Evolutionary conservation across 2,329 filamentous ascomycete species (phyloP), one percentile per base, ranked within the genome.

Genomic region (Colletotrichum lindemuthianum): DNA sequence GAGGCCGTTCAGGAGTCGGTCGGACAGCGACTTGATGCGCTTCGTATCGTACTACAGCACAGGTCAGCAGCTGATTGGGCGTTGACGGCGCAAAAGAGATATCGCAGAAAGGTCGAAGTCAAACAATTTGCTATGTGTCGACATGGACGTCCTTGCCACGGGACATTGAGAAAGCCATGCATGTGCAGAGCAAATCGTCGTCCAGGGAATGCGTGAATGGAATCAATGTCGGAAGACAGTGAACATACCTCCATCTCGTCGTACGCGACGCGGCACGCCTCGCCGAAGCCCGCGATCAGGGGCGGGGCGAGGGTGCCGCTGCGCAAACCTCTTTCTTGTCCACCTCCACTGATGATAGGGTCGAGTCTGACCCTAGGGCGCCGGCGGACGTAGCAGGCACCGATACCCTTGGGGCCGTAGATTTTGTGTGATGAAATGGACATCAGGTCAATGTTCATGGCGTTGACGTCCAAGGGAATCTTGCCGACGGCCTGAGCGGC

Each of bases 351-450:
- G 80, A 99, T 99, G 75, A 99, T 90, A 54, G 96, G 96, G 65
- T 99, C 96, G 63, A 99, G 82, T 78, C 96, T 92, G 70, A 99
- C 96, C 76, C 95, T 90, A 2, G 96, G 96, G 63, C 96, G 87
- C 81, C 96, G 88, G 73, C 96, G 91, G 52, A 99, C 92, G 74
- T 95, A 99, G 81, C 96, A 99, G 63, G 96, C 96, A 64, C 96
- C 96, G 61, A 99, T 92, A 39, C 96, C 96, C 84, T 97, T 99
- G 58, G 96, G 96, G 33, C 96, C 96, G 75, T 99, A 99, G 59
- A 99, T 97, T 81, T 99, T 99, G 82, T 99, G 96, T 36, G 92
- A 94, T 8, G 96, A 98, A 66, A 99, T 97, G 36, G 95, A 98
- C 95, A 99, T 97, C 74, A 99, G 82, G 76, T 99, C 96, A 69